Conservation (phyloP, 1,139 yeast genomes). For the Debaryomyces psychrophilus region DNA sequence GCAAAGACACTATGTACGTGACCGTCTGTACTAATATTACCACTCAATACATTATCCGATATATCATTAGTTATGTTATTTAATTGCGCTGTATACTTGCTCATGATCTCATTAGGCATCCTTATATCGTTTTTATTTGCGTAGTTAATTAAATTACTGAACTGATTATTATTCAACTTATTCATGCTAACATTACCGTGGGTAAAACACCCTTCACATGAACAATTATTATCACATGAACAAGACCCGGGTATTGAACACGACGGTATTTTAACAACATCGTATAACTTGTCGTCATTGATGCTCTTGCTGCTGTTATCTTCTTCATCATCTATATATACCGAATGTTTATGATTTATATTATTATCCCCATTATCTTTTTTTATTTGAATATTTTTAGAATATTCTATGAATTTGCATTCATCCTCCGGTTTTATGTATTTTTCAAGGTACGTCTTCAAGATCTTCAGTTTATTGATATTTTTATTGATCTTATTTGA, state of each 20-base stretch:
- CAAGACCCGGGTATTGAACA: conserved; percentile 57
- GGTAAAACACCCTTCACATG: conserved; percentile 50
- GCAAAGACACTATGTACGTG: background rate
- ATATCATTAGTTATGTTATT: background rate
- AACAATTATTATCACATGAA: conserved; percentile 49
- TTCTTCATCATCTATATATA: background rate
- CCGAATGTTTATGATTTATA: background rate
- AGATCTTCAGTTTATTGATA: conserved; percentile 39
- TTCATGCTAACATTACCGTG: conserved; percentile 35
- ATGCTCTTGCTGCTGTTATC: conserved; percentile 6
- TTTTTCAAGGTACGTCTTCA: conserved; percentile 38
- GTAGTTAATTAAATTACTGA: conserved; percentile 4
- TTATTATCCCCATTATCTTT: background rate
- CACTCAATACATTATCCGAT: background rate
- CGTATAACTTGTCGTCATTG: conserved; percentile 16
- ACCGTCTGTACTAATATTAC: background rate
- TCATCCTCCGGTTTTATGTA: conserved; percentile 18
- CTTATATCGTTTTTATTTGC: conserved; percentile 3
- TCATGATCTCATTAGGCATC: conserved; percentile 1
- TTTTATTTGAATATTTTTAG: conserved; percentile 5
- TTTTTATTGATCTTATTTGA: conserved; percentile 25
- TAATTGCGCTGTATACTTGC: background rate
- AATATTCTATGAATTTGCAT: conserved; percentile 14
- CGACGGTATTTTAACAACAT: conserved; percentile 36
- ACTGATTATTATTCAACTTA: conserved; percentile 5